Evolutionary conservation across 164 flowering plant species (phyloP).

Genomic region (Warburgia ugandensis): DNA sequence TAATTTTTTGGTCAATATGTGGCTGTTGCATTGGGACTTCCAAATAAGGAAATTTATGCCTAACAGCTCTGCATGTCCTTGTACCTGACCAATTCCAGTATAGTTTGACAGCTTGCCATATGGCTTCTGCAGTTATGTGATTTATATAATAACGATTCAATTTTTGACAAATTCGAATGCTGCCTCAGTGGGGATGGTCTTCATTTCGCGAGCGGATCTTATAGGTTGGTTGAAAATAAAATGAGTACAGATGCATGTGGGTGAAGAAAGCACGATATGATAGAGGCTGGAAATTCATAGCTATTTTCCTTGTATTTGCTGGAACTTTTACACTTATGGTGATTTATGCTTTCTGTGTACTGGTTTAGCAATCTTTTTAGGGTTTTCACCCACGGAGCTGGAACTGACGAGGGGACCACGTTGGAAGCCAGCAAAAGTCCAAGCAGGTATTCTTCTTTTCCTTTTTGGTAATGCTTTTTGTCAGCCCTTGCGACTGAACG

Average conservation of each 20-base stretch:
- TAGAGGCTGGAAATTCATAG: not conserved
- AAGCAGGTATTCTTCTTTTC: constrained; percentile 31
- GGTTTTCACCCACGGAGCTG: constrained; percentile 40
- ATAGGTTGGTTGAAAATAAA: constrained; percentile 44
- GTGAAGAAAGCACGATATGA: too few relatives aligned
- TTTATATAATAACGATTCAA: constrained; percentile 90
- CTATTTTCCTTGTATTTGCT: not conserved
- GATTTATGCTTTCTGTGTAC: constrained; percentile 10
- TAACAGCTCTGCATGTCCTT: too few relatives aligned
- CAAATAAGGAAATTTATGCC: too few relatives aligned
- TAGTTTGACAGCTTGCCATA: constrained; percentile 3
- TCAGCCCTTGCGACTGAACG: too few relatives aligned
- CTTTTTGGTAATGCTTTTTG: too few relatives aligned
- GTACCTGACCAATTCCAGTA: not conserved
- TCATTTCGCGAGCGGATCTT: constrained; percentile 92
- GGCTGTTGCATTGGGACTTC: too few relatives aligned
- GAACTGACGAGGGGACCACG: constrained; percentile 43
- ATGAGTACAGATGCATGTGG: too few relatives aligned
- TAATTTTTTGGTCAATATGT: too few relatives aligned
- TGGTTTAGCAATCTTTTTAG: constrained; percentile 45
- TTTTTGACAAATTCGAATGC: constrained; percentile 97
- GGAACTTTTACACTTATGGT: constrained; percentile 5
- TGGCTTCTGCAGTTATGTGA: constrained; percentile 64
- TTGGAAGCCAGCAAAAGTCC: constrained; percentile 52
- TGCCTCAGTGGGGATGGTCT: constrained; percentile 88